Conservation (phyloP, 108 stramenopile species). For the Cyclostephanos tholiformis region DNA sequence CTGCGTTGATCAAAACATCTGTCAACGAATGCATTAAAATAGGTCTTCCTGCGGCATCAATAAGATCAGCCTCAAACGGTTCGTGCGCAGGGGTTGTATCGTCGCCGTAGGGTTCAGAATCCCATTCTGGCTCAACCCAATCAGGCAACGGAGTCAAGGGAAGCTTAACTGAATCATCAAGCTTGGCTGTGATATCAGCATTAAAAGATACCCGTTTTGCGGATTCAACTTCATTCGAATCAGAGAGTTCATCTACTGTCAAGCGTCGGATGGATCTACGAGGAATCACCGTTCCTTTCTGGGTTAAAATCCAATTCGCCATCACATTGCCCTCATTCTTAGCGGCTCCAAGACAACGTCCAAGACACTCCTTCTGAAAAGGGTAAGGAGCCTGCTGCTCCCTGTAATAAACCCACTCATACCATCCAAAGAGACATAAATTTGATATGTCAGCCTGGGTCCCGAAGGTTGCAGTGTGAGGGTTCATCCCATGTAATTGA, state of each 20-base stretch:
- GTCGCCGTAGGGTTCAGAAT: conserved; percentile 19
- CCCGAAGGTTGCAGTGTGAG: conserved; percentile 26
- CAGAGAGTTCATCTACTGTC: too few relatives aligned
- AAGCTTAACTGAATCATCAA: background rate
- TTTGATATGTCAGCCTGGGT: conserved; percentile 28
- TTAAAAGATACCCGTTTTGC: too few relatives aligned
- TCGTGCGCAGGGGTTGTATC: background rate
- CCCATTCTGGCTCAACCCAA: too few relatives aligned
- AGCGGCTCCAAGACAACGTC: conserved; percentile 36
- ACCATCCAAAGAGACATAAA: conserved; percentile 44
- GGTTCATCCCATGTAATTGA: conserved; percentile 27
- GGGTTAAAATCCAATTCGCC: conserved; percentile 40
- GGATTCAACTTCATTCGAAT: background rate
- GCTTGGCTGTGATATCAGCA: too few relatives aligned
- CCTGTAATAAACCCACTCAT: conserved; percentile 35
- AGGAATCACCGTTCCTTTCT: conserved; percentile 26
- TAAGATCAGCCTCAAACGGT: conserved; percentile 39
- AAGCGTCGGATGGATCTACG: conserved; percentile 8
- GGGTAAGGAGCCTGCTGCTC: conserved; percentile 6
- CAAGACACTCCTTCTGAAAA: conserved; percentile 5
- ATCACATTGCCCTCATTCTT: conserved; percentile 38
- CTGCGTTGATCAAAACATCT: conserved; percentile 49
- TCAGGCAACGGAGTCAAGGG: too few relatives aligned
- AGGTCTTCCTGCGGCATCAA: conserved; percentile 25
- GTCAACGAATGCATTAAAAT: conserved; percentile 18